These are phyloP conservation scores for Backusella australiensis DNA, from an alignment of 192 early-diverging fungal species.

Conservation along the genomic window DNA sequence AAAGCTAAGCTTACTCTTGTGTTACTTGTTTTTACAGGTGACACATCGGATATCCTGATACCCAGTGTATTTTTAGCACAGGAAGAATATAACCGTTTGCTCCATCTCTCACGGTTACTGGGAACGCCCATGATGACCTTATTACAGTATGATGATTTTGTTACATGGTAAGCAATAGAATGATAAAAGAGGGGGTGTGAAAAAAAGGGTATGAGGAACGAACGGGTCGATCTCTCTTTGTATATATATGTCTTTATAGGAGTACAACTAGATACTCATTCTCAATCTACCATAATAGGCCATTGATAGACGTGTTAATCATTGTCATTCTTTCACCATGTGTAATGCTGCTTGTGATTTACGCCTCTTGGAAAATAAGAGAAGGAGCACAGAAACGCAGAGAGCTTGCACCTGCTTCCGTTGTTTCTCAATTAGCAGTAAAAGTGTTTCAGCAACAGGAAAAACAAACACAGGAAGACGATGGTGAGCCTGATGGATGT, in stretches of 20 bases:
- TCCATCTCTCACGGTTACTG: constrained; percentile 21
- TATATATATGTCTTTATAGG: not conserved
- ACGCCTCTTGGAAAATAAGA: constrained; percentile 67
- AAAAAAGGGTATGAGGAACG: not conserved
- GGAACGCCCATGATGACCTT: constrained; percentile 29
- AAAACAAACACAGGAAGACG: constrained; percentile 48
- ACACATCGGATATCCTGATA: constrained; percentile 82
- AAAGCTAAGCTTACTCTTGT: not conserved
- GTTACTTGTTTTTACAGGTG: constrained; percentile 43
- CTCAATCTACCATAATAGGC: constrained; percentile 29
- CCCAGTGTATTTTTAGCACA: constrained; percentile 86
- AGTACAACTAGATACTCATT: not conserved
- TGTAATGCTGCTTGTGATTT: constrained; percentile 71
- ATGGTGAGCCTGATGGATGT: constrained; percentile 72
- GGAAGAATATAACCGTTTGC: constrained; percentile 62
- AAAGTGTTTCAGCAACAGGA: constrained; percentile 65
- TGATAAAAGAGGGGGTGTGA: not conserved
- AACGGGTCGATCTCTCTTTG: not conserved
- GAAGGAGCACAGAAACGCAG: constrained; percentile 61
- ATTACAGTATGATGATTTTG: constrained; percentile 38
- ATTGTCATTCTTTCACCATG: constrained; percentile 77
- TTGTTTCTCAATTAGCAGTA: constrained; percentile 68
- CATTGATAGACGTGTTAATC: constrained; percentile 76
- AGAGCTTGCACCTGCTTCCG: constrained; percentile 71
- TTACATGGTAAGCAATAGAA: constrained; percentile 32